These are phyloP conservation scores for Nigrospora sphaerica DNA, from an alignment of 2,329 filamentous ascomycete species.

Conservation along the genomic window DNA sequence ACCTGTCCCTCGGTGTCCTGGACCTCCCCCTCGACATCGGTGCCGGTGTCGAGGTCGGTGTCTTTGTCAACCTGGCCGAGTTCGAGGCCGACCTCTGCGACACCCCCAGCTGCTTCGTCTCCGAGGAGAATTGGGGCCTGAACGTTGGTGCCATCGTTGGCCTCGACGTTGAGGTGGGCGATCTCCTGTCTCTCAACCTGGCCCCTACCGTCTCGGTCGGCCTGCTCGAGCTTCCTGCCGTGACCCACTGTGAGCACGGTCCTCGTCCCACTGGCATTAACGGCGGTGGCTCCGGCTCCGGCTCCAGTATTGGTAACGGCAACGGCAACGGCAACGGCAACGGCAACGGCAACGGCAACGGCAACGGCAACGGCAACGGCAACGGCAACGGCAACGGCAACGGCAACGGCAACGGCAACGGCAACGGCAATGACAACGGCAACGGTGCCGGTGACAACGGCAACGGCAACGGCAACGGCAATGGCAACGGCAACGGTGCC, in stretches of 20 bases:
- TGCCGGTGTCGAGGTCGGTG: constrained; percentile 33
- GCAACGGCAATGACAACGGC: not conserved
- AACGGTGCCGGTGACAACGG: not conserved
- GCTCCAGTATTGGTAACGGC: not conserved
- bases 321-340: not conserved
- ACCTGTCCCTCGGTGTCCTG: constrained; percentile 19
- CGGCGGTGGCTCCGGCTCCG: not conserved
- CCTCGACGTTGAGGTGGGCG: constrained; percentile 16
- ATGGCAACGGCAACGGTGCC: too few relatives aligned
- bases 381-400: not conserved
- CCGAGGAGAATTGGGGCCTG: constrained; percentile 28
- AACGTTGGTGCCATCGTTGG: constrained; percentile 18
- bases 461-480: too few relatives aligned
- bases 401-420: not conserved
- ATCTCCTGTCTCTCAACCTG: constrained; percentile 29
- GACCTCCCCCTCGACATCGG: constrained; percentile 20
- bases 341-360: not conserved
- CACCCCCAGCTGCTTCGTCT: constrained; percentile 28
- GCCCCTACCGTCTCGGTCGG: constrained; percentile 33
- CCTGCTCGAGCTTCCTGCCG: constrained; percentile 26
- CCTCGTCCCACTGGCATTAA: constrained; percentile 2
- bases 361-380: not conserved
- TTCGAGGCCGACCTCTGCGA: constrained; percentile 36
- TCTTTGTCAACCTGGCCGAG: constrained; percentile 48
- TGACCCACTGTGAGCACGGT: constrained; percentile 25